Evolutionary conservation across 2,329 filamentous ascomycete genomes (phyloP).

Genomic region (Sporothrix luriei): DNA sequence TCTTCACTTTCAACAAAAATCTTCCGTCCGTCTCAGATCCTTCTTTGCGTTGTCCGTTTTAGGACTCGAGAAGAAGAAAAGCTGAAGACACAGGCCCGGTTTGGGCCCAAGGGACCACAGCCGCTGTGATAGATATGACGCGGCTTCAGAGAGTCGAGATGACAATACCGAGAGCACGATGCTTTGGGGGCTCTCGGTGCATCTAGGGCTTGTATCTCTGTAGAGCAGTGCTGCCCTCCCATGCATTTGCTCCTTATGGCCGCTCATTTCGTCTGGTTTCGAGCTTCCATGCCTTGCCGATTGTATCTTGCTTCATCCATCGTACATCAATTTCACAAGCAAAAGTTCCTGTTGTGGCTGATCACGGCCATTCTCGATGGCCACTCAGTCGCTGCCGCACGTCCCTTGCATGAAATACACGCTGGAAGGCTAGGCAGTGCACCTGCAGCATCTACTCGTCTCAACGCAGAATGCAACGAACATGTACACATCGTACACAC

Average conservation of each 20-base stretch:
- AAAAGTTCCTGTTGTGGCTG: neutral
- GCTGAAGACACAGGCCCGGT: no score
- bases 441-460: neutral
- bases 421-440: constrained; percentile 20
- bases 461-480: neutral
- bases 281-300: neutral
- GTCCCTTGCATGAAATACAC: constrained; percentile 29
- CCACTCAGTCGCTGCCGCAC: neutral
- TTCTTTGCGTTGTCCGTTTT: neutral
- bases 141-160: neutral
- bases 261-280: neutral
- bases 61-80: neutral
- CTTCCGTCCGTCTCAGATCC: neutral
- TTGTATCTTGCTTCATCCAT: no score
- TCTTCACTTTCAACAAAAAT: neutral
- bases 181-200: neutral
- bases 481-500: neutral
- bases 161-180: neutral
- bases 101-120: neutral
- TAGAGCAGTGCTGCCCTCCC: neutral
- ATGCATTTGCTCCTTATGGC: neutral
- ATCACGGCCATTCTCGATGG: neutral
- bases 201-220: neutral
- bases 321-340: neutral
- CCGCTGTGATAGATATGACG: neutral